Percentiles rank a stretch among this genome's conserved stretches.
Evolutionary conservation across 352 stramenopile species (phyloP).

Genomic region (Globisporangium ultimum): DNA sequence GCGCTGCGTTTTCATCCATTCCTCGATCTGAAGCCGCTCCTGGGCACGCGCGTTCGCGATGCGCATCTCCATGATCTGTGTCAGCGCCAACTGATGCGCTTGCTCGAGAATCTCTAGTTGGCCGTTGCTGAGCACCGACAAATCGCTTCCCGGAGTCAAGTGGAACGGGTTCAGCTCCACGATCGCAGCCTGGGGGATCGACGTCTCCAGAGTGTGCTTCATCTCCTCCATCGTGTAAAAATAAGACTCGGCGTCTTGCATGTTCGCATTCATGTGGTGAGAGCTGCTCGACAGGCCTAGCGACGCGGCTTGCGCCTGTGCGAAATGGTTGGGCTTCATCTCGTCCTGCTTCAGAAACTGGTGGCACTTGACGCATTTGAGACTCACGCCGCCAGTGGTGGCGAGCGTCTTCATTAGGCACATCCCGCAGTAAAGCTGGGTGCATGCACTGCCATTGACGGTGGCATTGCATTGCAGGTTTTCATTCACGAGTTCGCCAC

Average conservation of each 20-base stretch:
- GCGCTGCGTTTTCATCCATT: conserved; percentile 73
- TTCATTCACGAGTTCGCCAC: conserved; percentile 68
- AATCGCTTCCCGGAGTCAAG: conserved; percentile 44
- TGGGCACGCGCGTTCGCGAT: conserved; percentile 50
- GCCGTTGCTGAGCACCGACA: conserved; percentile 58
- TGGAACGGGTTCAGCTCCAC: conserved; percentile 45
- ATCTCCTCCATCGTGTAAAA: conserved; percentile 39
- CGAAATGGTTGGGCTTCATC: conserved; percentile 64
- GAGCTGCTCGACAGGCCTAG: conserved; percentile 34
- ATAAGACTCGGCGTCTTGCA: conserved; percentile 4
- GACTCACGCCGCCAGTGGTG: conserved; percentile 17
- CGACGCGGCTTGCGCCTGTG: conserved; percentile 53
- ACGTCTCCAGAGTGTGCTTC: conserved; percentile 34
- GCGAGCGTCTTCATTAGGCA: conserved; percentile 39
- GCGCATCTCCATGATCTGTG: conserved; percentile 57
- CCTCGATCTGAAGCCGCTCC: conserved; percentile 64
- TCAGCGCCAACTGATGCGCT: conserved; percentile 51
- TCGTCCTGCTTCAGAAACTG: conserved; percentile 29
- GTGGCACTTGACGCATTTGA: conserved; percentile 59
- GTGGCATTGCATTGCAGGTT: conserved; percentile 60
- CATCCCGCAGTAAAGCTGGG: conserved; percentile 66
- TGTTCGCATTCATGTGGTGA: conserved; percentile 4
- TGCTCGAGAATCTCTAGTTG: conserved; percentile 75
- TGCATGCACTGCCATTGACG: conserved; percentile 27
- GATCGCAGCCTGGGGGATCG: conserved; percentile 30